Conservation (phyloP, 352 stramenopile genomes). For the Thraustochytrium sp. region DNA sequence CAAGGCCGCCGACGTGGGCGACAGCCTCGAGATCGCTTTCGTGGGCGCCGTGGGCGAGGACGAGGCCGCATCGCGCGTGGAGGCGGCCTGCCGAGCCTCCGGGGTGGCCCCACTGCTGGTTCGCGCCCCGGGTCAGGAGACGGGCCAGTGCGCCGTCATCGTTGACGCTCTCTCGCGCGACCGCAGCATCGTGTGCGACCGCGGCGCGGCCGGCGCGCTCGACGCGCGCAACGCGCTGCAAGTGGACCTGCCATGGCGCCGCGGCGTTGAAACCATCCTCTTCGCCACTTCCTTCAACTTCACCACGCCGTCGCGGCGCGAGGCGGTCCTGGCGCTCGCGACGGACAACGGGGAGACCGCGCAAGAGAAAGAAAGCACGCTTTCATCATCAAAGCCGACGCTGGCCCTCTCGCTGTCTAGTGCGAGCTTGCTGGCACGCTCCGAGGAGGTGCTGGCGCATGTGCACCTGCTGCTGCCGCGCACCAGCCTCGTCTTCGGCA, state of each 20-base stretch:
- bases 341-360: background rate
- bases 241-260: background rate
- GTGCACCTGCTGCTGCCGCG: background rate
- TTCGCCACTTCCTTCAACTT: constrained; percentile 2
- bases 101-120: background rate
- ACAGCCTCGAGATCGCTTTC: background rate
- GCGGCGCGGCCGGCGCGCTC: background rate
- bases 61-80: background rate
- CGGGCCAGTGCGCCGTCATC: constrained; percentile 8
- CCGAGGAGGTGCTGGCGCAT: background rate
- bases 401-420: background rate
- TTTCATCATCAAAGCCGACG: no score
- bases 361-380: no score
- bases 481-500: background rate
- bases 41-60: constrained; percentile 15
- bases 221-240: background rate
- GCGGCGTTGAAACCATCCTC: background rate
- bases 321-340: background rate
- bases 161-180: background rate
- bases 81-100: background rate
- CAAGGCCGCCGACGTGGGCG: background rate
- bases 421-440: background rate
- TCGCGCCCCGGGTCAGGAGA: background rate
- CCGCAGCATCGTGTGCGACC: constrained; percentile 11
- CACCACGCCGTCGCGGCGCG: background rate